Conservation (phyloP, 352 stramenopile species). For the Phytophthora palmivora region DNA sequence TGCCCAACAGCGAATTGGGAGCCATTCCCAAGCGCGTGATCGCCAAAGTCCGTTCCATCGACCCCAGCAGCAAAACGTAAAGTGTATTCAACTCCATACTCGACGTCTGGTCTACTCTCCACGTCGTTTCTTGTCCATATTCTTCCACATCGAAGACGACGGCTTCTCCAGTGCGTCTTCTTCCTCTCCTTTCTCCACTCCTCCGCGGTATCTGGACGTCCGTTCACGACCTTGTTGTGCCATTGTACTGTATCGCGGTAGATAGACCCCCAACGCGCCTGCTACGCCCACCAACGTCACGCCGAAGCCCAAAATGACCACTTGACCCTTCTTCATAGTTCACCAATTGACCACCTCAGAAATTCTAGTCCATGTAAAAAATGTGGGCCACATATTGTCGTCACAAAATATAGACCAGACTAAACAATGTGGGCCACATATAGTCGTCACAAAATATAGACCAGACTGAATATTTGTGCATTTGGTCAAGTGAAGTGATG, state of each 20-base stretch:
- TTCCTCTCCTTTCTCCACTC: slow-evolving; percentile 23
- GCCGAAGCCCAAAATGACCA: slow-evolving; percentile 43
- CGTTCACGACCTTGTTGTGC: slow-evolving; percentile 48
- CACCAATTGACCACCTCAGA: background rate
- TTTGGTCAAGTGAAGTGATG: slow-evolving; percentile 3
- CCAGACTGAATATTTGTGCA: background rate
- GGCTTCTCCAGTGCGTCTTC: slow-evolving; percentile 8
- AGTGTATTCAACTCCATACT: slow-evolving; percentile 7
- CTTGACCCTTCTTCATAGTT: slow-evolving; percentile 41
- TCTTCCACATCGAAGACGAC: slow-evolving; percentile 59
- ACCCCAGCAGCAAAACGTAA: slow-evolving; percentile 18
- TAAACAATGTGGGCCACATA: slow-evolving; percentile 6
- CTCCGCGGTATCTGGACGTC: slow-evolving; percentile 24
- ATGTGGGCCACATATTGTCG: too few species aligned
- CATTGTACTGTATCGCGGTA: slow-evolving; percentile 54
- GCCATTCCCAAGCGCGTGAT: slow-evolving; percentile 48
- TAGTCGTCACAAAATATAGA: slow-evolving; percentile 4
- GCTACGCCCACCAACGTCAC: slow-evolving; percentile 42
- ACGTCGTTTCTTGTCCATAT: slow-evolving; percentile 47
- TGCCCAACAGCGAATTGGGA: slow-evolving; percentile 48
- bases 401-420: slow-evolving; percentile 7
- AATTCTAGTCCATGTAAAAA: background rate
- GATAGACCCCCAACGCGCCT: slow-evolving; percentile 43
- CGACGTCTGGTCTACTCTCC: slow-evolving; percentile 22
- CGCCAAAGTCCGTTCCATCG: slow-evolving; percentile 52